A percentile compares a stretch with the other conserved stretches of the same genome.
These are phyloP conservation scores for Fusarium armeniacum DNA, from an alignment of 2,329 filamentous ascomycete species.

Conservation along the genomic window DNA sequence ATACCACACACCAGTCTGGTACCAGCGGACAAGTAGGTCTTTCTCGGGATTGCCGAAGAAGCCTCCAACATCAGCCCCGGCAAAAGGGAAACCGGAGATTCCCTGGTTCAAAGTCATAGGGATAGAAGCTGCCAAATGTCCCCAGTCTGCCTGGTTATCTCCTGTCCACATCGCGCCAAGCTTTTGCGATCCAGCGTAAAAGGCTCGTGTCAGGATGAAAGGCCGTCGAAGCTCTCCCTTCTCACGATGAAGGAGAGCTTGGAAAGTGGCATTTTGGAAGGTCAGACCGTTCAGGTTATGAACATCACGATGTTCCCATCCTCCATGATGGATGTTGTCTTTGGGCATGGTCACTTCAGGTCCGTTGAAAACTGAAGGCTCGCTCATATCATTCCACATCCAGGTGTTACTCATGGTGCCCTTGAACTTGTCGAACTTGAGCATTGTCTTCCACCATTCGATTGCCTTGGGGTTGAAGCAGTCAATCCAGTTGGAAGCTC, in stretches of 20 bases:
- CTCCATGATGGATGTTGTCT: conserved; percentile 91
- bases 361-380: conserved; percentile 98
- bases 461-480: conserved; percentile 93
- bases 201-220: conserved; percentile 93
- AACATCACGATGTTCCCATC: conserved; percentile 97
- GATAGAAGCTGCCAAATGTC: conserved; percentile 87
- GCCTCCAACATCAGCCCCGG: conserved; percentile 94
- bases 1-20: conserved; percentile 96
- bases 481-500: conserved; percentile 96
- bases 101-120: conserved; percentile 96
- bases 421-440: conserved; percentile 89
- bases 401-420: conserved; percentile 89
- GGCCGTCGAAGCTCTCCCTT: conserved; percentile 87
- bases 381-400: conserved; percentile 99
- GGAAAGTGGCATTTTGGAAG: conserved; percentile 92
- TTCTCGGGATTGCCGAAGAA: conserved; percentile 98
- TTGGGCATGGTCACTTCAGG: conserved; percentile 99
- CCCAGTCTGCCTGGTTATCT: conserved; percentile 95
- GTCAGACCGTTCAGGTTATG: conserved; percentile 98
- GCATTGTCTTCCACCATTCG: conserved; percentile 91
- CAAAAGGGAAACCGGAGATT: conserved; percentile 92
- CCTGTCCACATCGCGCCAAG: conserved; percentile 98
- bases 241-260: conserved; percentile 86
- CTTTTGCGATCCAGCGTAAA: conserved; percentile 91
- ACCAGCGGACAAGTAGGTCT: conserved; percentile 93